Evolutionary conservation across 1,284 basidiomycete species (phyloP), one percentile per base, ranked within the genome.

Genomic region (Fistulina hepatica): DNA sequence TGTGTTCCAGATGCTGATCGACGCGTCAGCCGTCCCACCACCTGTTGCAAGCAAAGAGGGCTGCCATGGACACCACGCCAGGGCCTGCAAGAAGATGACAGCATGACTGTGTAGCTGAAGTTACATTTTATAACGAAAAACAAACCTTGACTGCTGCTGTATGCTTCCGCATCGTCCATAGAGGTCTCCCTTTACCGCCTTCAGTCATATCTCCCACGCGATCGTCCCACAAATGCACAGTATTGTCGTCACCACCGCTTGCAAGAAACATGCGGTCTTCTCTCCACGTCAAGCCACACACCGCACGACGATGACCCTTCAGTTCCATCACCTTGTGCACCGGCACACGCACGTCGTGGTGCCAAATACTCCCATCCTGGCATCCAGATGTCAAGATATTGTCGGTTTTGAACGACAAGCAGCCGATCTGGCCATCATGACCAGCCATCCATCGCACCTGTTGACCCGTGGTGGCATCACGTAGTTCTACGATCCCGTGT

Each of bases 21-120:
- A 89, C 26, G 90, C 85, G 55, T 98, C 94, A 44, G 84, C 84
- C 1, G 91, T 93, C 0, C 95, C 95, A 2, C 95, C 95, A 0
- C 95, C 95, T 0, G 85, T 82, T 0, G 94, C 94, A 33, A 98
- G 75, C 6, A 98, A 68, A 7, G 83, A 83, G 0, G 83, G 76
- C 62, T 94, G 89, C 92, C 94, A 97, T 0, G 94, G 91, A 48
- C 90, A 95, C 91, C 95, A 99, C 0, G 91, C 89, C 32, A 99
- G 65, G 0, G 92, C 93, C 82, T 88, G 41, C 27, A 38, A n/a
- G 22, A 19, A n/a, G n/a, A n/a, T n/a, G n/a, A n/a, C n/a, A n/a
- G n/a, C n/a, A 33, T 31, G 15, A 35, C 22, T 27, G 11, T 20
- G 9, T 25, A 21, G 37, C 19, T 20, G 17, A 20, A 23, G 22